These are phyloP conservation scores for Pseudonitzschia pungens DNA, from an alignment of 108 stramenopile species.

Conservation along the genomic window DNA sequence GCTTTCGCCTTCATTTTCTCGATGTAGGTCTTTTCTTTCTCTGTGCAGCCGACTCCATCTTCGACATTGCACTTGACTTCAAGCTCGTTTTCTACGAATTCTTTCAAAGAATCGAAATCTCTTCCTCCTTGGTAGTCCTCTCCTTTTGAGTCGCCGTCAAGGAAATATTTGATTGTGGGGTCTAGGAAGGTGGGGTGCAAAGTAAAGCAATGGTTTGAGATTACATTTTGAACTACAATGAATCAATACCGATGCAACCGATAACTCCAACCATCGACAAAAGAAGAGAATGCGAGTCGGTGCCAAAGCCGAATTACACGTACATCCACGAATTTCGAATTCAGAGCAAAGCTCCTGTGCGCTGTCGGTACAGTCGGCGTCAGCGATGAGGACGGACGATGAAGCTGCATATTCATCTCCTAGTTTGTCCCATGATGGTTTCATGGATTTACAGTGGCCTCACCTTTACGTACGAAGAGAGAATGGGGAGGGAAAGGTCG, in stretches of 20 bases:
- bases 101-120: constrained; percentile 50
- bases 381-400: constrained; percentile 66
- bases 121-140: constrained; percentile 65
- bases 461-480: constrained; percentile 32
- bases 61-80: constrained; percentile 59
- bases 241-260: too few relatives aligned
- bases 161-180: constrained; percentile 60
- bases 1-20: constrained; percentile 54
- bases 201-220: neutral
- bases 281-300: too few relatives aligned
- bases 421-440: constrained; percentile 68
- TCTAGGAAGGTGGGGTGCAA: constrained; percentile 4
- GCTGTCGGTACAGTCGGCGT: constrained; percentile 63
- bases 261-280: too few relatives aligned
- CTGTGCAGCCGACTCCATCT: constrained; percentile 40
- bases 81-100: constrained; percentile 56
- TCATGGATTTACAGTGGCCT: constrained; percentile 74
- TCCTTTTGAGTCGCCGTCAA: constrained; percentile 55
- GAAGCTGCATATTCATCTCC: constrained; percentile 68
- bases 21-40: constrained; percentile 54
- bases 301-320: too few relatives aligned
- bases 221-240: too few relatives aligned
- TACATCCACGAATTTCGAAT: constrained; percentile 53
- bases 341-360: constrained; percentile 54
- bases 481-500: neutral